Conservation (phyloP, 83 land plant species). For the Picea engelmannii region DNA sequence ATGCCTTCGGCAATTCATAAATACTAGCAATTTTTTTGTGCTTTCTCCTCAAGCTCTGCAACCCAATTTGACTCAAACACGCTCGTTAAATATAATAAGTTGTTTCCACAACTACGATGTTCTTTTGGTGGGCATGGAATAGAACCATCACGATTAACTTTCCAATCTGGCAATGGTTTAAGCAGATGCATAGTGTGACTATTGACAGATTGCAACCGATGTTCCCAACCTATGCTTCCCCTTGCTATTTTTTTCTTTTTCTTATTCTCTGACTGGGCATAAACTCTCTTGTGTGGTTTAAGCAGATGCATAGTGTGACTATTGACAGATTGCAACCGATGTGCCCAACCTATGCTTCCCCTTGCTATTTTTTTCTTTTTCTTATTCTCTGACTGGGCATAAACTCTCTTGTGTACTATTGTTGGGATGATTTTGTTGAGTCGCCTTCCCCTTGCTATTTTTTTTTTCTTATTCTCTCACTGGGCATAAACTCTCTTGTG, state of each 20-base stretch:
- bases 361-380: neutral
- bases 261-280: slow-evolving; percentile 11
- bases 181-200: neutral
- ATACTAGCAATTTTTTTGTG: slow-evolving; percentile 19
- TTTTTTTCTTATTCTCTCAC: slow-evolving; percentile 3
- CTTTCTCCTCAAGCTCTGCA: slow-evolving; percentile 40
- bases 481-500: slow-evolving; percentile 6
- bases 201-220: neutral
- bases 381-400: slow-evolving; percentile 11
- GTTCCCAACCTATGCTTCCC: neutral
- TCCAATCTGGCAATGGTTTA: slow-evolving; percentile 46
- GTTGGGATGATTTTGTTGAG: too few species aligned
- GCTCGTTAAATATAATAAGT: slow-evolving; percentile 30
- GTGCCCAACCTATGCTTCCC: neutral
- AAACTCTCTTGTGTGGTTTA: slow-evolving; percentile 6
- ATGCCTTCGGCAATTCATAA: neutral
- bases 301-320: neutral
- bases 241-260: neutral
- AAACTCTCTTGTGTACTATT: too few species aligned
- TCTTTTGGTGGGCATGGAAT: slow-evolving; percentile 65
- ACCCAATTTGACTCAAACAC: slow-evolving; percentile 34
- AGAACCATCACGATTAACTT: slow-evolving; percentile 42
- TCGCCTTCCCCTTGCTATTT: neutral
- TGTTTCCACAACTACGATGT: slow-evolving; percentile 63
- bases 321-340: neutral